Evolutionary conservation across 108 stramenopile genomes (phyloP).

Genomic region (Nitzschia sp.): DNA sequence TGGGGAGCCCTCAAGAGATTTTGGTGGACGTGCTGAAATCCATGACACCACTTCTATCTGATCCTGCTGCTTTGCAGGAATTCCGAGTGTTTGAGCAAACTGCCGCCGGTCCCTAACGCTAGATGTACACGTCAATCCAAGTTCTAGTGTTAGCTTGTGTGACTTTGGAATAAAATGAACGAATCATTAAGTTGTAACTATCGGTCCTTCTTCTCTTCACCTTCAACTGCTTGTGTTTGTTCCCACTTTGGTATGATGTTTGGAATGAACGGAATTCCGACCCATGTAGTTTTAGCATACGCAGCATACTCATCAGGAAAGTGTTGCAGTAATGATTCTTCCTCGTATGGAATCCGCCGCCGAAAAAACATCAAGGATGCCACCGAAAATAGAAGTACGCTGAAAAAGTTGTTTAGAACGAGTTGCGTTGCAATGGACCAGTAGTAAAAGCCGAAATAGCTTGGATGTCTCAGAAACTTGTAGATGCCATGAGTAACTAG

Average conservation of each 20-base stretch:
- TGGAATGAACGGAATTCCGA: slow-evolving; percentile 90
- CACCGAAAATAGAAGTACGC: slow-evolving; percentile 58
- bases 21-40: slow-evolving; percentile 27
- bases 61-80: slow-evolving; percentile 41
- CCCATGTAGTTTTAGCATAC: slow-evolving; percentile 65
- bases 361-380: slow-evolving; percentile 89
- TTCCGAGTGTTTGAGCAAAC: slow-evolving; percentile 45
- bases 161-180: not conserved
- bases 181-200: not conserved
- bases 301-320: slow-evolving; percentile 85
- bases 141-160: not conserved
- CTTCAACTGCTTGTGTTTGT: not conserved
- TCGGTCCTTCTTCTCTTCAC: not conserved
- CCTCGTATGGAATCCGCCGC: slow-evolving; percentile 90
- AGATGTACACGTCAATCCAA: too few relatives aligned
- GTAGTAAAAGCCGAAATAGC: slow-evolving; percentile 96
- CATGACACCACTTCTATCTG: slow-evolving; percentile 51
- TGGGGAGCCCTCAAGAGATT: too few relatives aligned
- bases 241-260: not conserved
- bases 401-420: slow-evolving; percentile 80
- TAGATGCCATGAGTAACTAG: slow-evolving; percentile 93
- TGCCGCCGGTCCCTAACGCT: not conserved
- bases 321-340: slow-evolving; percentile 61
- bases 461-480: slow-evolving; percentile 89
- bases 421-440: slow-evolving; percentile 93